Evolutionary conservation across 768 basidiomycete genomes (phyloP).

Genomic region (Leccinum broughii): DNA sequence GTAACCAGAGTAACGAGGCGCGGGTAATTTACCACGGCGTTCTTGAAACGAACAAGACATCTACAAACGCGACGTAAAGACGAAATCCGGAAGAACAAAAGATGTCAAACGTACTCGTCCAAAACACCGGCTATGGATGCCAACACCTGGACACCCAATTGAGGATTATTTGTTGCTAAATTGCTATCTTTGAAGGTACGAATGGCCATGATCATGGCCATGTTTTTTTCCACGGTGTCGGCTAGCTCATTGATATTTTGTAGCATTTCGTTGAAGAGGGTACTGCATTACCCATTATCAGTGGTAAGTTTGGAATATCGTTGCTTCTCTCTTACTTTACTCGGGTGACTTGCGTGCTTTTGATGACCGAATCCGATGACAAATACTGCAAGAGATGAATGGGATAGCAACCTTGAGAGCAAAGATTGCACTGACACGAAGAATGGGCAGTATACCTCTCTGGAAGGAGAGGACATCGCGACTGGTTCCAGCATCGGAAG

Average conservation of each 20-base stretch:
- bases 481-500: constrained; percentile 37
- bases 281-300: constrained; percentile 31
- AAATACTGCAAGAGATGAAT: constrained; percentile 44
- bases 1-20: constrained; percentile 41
- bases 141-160: constrained; percentile 44
- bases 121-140: constrained; percentile 47
- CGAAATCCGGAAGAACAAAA: constrained; percentile 19
- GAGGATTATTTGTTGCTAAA: constrained; percentile 5
- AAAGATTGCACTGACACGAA: constrained; percentile 40
- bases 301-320: not conserved
- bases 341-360: constrained; percentile 50
- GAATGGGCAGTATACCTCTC: constrained; percentile 50
- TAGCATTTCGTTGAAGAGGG: constrained; percentile 46
- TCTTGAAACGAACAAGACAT: constrained; percentile 59
- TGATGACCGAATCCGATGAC: constrained; percentile 58
- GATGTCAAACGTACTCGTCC: constrained; percentile 45
- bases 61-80: constrained; percentile 32
- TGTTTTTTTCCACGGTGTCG: constrained; percentile 40
- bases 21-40: constrained; percentile 48
- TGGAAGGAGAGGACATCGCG: constrained; percentile 54
- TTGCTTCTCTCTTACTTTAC: constrained; percentile 45
- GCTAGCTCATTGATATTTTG: constrained; percentile 47
- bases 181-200: constrained; percentile 37
- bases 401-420: not conserved
- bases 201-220: constrained; percentile 34